phyloP scores from a whole-genome alignment of 495 filamentous ascomycete species.

The Collariella sp. region DNA sequence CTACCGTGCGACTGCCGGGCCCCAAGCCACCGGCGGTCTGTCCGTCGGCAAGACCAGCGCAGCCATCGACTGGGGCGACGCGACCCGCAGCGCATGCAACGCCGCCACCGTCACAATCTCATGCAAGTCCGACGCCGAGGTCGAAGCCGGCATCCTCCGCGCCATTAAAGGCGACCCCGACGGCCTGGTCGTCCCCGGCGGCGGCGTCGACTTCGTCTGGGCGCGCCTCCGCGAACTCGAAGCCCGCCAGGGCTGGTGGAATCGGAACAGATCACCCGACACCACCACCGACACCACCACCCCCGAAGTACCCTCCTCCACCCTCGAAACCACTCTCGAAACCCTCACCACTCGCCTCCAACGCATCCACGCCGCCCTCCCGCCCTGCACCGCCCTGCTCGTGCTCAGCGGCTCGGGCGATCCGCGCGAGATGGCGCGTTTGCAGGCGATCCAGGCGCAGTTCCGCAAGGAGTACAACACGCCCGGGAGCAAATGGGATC shows the following conservation, averaged over 20 bases:
- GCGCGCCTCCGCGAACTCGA: slow-evolving; percentile 82
- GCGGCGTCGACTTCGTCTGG: slow-evolving; percentile 83
- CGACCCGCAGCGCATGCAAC: slow-evolving; percentile 61
- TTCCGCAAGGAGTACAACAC: slow-evolving; percentile 68
- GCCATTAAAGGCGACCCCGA: slow-evolving; percentile 61
- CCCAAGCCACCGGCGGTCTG: slow-evolving; percentile 35
- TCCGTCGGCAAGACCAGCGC: slow-evolving; percentile 60
- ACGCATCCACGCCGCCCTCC: slow-evolving; percentile 64
- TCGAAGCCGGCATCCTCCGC: slow-evolving; percentile 59
- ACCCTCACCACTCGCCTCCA: slow-evolving; percentile 49
- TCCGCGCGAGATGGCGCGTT: slow-evolving; percentile 62
- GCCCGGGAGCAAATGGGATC: slow-evolving; percentile 72
- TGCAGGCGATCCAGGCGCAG: slow-evolving; percentile 63
- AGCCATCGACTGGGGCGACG: slow-evolving; percentile 81
- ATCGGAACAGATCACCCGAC: slow-evolving; percentile 38
- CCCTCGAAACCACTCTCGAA: slow-evolving; percentile 42
- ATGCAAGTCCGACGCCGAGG: slow-evolving; percentile 65
- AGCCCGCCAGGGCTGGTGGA: slow-evolving; percentile 74
- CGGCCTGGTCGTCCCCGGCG: slow-evolving; percentile 52
- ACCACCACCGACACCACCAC: slow-evolving; percentile 9
- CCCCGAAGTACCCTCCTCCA: slow-evolving; percentile 5
- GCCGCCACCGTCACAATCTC: slow-evolving; percentile 64
- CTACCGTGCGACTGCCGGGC: slow-evolving; percentile 46
- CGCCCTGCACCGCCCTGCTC: slow-evolving; percentile 76
- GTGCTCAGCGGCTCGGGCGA: slow-evolving; percentile 87